Conservation (phyloP, 1,139 yeast genomes). For the Arxiozyma heterogenica region DNA sequence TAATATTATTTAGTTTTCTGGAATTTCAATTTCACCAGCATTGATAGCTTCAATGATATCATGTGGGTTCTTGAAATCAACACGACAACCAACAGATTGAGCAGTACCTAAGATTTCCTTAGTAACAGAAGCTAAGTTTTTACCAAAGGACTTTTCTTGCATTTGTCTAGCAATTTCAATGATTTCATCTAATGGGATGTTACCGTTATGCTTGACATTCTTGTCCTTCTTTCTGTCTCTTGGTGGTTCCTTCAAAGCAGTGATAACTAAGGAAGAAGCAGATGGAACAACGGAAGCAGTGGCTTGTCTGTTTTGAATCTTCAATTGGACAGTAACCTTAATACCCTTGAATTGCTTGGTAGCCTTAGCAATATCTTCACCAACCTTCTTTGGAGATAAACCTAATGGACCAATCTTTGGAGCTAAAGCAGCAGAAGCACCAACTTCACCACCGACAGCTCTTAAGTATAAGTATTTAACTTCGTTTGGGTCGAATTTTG, state of each 20-base stretch:
- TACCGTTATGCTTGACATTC: constrained; percentile 99
- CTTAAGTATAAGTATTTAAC: constrained; percentile 97
- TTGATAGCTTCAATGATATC: constrained; percentile 96
- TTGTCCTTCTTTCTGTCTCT: constrained; percentile 99
- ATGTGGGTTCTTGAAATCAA: constrained; percentile 98
- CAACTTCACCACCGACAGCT: constrained; percentile 99
- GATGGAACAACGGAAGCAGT: constrained; percentile 98
- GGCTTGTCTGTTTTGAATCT: constrained; percentile 99
- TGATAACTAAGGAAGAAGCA: constrained; percentile 97
- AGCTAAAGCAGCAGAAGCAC: constrained; percentile 99
- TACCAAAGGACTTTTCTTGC: constrained; percentile 97
- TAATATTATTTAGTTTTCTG: constrained; percentile 56
- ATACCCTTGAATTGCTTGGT: constrained; percentile 99
- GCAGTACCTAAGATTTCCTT: constrained; percentile 99
- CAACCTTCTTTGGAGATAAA: constrained; percentile 99
- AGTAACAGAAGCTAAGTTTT: constrained; percentile 90
- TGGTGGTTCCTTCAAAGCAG: constrained; percentile 99
- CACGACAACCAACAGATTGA: constrained; percentile 98
- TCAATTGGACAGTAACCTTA: constrained; percentile 96
- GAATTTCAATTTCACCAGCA: constrained; percentile 96
- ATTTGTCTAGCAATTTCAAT: constrained; percentile 95
- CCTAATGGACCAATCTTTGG: constrained; percentile 99
- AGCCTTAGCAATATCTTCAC: constrained; percentile 99
- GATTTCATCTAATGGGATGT: constrained; percentile 95
- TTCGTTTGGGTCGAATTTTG: constrained; percentile 98